These are phyloP conservation scores for Eugenia klotzschiana DNA, from an alignment of 441 rosid species.

Conservation along the genomic window DNA sequence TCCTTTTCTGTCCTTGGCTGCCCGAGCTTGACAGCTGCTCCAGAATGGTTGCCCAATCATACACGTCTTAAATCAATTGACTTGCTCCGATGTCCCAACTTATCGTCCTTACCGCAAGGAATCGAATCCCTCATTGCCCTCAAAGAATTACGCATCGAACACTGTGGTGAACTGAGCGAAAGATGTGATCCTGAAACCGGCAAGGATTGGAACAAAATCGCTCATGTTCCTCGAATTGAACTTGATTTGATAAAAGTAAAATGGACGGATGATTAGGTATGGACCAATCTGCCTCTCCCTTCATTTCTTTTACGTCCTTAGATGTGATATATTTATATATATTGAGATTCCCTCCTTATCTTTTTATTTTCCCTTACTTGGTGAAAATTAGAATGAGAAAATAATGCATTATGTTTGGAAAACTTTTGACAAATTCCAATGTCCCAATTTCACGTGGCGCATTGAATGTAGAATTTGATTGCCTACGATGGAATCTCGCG, in stretches of 20 bases:
- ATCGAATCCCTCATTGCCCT: background rate
- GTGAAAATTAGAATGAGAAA: background rate
- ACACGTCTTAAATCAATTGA: background rate
- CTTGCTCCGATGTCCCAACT: background rate
- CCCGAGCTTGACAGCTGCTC: fast-evolving
- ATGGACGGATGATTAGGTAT: background rate
- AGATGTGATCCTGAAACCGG: background rate
- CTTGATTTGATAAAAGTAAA: background rate
- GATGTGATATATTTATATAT: background rate
- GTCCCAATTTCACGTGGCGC: background rate
- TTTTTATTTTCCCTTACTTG: background rate
- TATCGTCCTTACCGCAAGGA: background rate
- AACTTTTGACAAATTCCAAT: background rate
- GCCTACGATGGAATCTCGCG: background rate
- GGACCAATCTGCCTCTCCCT: background rate
- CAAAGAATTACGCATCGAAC: background rate
- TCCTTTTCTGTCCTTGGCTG: background rate
- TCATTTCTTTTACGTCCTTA: background rate
- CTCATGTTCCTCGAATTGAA: fast-evolving
- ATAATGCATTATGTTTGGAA: background rate
- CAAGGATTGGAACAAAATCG: background rate
- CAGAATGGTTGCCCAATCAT: background rate
- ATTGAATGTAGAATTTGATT: background rate
- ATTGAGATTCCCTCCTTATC: background rate
- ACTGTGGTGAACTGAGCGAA: background rate